phyloP scores from a whole-genome alignment of 352 stramenopile species.

The Phytophthora cryptogea region DNA sequence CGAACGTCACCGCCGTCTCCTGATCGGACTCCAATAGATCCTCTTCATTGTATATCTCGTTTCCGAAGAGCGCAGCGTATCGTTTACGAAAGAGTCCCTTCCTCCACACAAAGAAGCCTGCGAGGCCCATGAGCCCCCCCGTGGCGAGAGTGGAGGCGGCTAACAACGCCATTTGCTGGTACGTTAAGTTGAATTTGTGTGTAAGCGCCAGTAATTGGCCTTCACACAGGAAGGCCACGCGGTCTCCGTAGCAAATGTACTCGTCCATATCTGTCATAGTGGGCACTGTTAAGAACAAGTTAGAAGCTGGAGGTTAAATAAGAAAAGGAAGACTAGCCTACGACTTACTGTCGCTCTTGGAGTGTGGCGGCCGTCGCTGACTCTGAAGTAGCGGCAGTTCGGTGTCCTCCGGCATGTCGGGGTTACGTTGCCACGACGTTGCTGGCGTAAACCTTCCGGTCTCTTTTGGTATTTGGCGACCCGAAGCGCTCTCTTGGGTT shows the following conservation, averaged over 20 bases:
- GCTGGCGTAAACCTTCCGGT: constrained; percentile 27
- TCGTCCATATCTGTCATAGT: constrained; percentile 42
- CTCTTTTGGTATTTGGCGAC: not conserved
- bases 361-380: constrained; percentile 15
- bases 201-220: constrained; percentile 71
- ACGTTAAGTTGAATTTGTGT: constrained; percentile 79
- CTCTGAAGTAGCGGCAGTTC: constrained; percentile 36
- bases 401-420: constrained; percentile 31
- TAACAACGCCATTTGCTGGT: constrained; percentile 71
- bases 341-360: constrained; percentile 34
- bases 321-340: not conserved
- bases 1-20: not conserved
- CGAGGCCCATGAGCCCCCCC: constrained; percentile 65
- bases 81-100: constrained; percentile 74
- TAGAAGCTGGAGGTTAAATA: not conserved
- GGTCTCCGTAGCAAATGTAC: constrained; percentile 80
- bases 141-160: constrained; percentile 53
- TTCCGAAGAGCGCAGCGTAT: constrained; percentile 69
- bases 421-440: constrained; percentile 29
- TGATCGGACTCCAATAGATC: constrained; percentile 2
- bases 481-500: constrained; percentile 6
- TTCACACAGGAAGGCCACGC: constrained; percentile 72
- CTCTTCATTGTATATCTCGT: constrained; percentile 51
- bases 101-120: constrained; percentile 71
- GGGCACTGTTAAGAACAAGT: constrained; percentile 5